phyloP scores from a whole-genome alignment of 2,329 filamentous ascomycete species.

The Trichophyton verrucosum region DNA sequence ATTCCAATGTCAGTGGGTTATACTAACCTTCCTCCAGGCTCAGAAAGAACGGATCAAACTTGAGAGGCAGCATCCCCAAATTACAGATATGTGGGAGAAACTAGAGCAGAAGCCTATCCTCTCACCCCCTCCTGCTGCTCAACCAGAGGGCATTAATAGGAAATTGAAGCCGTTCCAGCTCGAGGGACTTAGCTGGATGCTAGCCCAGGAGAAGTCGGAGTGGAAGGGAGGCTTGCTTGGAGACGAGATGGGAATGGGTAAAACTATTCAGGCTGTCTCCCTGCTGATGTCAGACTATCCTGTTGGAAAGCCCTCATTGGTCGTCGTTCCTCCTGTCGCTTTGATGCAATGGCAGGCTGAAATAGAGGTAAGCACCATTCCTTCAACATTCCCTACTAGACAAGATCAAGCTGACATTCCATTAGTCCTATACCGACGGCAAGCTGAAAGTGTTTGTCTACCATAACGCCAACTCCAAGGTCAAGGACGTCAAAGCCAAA shows the following conservation, averaged over 20 bases:
- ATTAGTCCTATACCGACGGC: slow-evolving; percentile 59
- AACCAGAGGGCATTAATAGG: slow-evolving; percentile 67
- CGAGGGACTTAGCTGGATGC: slow-evolving; percentile 91
- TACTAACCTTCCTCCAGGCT: slow-evolving; percentile 19
- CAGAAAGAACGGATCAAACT: slow-evolving; percentile 52
- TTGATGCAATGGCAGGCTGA: slow-evolving; percentile 90
- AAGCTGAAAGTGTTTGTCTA: slow-evolving; percentile 83
- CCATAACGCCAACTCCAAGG: slow-evolving; percentile 73
- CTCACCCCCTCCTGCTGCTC: slow-evolving; percentile 49
- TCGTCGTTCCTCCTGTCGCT: slow-evolving; percentile 83
- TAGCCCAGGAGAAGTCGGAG: slow-evolving; percentile 67
- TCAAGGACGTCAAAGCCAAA: slow-evolving; percentile 61
- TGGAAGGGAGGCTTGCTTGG: slow-evolving; percentile 86
- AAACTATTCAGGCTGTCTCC: slow-evolving; percentile 95
- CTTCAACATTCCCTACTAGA: neutral
- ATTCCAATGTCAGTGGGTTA: no score
- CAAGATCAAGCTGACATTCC: slow-evolving; percentile 8
- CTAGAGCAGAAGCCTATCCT: slow-evolving; percentile 58
- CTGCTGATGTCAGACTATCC: slow-evolving; percentile 97
- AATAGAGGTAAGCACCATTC: slow-evolving; percentile 43
- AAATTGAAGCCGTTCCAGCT: slow-evolving; percentile 87
- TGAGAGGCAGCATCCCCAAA: slow-evolving; percentile 62
- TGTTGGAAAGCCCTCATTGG: slow-evolving; percentile 66
- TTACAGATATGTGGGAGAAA: slow-evolving; percentile 74
- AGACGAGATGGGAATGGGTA: slow-evolving; percentile 98